Percentiles rank a stretch among this genome's conserved stretches.
These are phyloP conservation scores for Leccinum sublutescens DNA, from an alignment of 768 basidiomycete genomes.

Conservation along the genomic window DNA sequence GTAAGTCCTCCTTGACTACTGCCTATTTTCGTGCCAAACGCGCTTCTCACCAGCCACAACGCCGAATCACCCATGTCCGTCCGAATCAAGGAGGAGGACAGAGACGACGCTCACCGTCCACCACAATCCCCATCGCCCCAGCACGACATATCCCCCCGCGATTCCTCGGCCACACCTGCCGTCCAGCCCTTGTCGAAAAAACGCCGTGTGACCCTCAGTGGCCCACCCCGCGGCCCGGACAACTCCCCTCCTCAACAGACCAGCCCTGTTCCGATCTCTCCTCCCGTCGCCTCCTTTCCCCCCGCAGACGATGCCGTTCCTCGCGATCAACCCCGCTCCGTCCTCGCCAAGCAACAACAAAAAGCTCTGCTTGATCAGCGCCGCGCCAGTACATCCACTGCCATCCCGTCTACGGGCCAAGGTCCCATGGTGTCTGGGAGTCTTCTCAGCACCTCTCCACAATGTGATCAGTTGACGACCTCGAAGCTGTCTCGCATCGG, in stretches of 20 bases:
- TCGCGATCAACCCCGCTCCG: constrained; percentile 40
- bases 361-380: constrained; percentile 70
- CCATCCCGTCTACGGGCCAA: constrained; percentile 32
- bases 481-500: constrained; percentile 31
- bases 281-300: constrained; percentile 62
- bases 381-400: constrained; percentile 53
- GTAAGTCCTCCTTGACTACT: constrained; percentile 37
- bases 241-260: constrained; percentile 46
- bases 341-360: constrained; percentile 68
- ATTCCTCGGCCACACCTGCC: constrained; percentile 38
- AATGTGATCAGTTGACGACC: constrained; percentile 26
- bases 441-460: constrained; percentile 27
- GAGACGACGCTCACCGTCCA: constrained; percentile 40
- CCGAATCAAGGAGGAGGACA: constrained; percentile 66
- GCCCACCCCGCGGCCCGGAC: constrained; percentile 32
- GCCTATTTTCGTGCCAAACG: constrained; percentile 7
- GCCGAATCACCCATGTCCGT: constrained; percentile 43
- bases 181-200: constrained; percentile 51
- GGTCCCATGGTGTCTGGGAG: constrained; percentile 20
- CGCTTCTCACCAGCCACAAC: constrained; percentile 21
- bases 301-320: constrained; percentile 57
- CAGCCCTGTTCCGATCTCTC: constrained; percentile 59
- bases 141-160: constrained; percentile 10
- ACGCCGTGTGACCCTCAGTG: constrained; percentile 70
- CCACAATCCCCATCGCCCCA: constrained; percentile 35